Percentiles rank a stretch among this genome's conserved stretches.
phyloP scores from a whole-genome alignment of 306 rosid species.

The Quercus glauca region DNA sequence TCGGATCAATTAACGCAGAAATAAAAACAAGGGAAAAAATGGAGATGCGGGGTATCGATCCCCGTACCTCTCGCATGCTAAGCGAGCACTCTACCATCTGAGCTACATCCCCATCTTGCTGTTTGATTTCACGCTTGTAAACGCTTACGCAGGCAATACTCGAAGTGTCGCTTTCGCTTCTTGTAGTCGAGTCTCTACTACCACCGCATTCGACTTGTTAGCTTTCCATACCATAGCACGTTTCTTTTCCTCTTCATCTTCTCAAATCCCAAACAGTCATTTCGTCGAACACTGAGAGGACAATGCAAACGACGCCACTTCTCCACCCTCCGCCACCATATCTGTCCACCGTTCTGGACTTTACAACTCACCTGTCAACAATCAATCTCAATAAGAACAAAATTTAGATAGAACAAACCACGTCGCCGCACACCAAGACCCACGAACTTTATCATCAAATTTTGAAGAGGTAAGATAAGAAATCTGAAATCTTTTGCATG shows the following conservation, averaged over 20 bases:
- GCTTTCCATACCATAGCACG: background rate
- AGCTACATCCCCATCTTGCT: constrained; percentile 71
- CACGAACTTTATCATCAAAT: too few species aligned
- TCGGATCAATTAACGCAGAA: too few species aligned
- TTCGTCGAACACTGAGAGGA: constrained; percentile 28
- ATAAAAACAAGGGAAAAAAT: background rate
- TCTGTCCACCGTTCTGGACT: constrained; percentile 52
- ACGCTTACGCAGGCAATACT: too few species aligned
- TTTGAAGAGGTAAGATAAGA: too few species aligned
- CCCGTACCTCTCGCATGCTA: constrained; percentile 96
- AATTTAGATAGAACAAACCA: too few species aligned
- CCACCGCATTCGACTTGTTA: background rate
- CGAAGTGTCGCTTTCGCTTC: constrained; percentile 4
- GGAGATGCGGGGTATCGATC: constrained; percentile 97
- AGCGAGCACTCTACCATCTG: constrained; percentile 99
- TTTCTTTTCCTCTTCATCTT: constrained; percentile 22
- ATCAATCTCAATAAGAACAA: background rate
- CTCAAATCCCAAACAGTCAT: constrained; percentile 27
- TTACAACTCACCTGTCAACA: constrained; percentile 35
- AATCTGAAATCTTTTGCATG: too few species aligned
- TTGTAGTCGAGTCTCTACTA: constrained; percentile 3
- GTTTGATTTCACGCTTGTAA: too few species aligned
- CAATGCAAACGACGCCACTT: constrained; percentile 10
- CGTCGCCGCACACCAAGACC: too few species aligned
- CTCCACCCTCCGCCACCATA: constrained; percentile 37